A percentile compares a stretch with the other conserved stretches of the same genome.
These are phyloP conservation scores for Pyrenophora seminiperda DNA, from an alignment of 2,329 filamentous ascomycete genomes.

Conservation along the genomic window DNA sequence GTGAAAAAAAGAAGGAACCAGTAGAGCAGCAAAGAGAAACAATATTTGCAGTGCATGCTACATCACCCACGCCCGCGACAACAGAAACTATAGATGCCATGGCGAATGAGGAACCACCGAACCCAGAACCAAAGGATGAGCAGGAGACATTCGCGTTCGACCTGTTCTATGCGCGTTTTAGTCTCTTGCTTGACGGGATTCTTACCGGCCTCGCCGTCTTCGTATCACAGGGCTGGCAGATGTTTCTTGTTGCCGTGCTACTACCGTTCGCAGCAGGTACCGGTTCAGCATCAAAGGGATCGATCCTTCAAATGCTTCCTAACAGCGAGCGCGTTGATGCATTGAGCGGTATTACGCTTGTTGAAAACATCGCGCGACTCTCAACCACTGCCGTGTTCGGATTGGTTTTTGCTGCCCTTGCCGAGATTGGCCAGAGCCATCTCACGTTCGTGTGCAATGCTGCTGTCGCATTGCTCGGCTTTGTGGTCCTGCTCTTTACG, in stretches of 20 bases:
- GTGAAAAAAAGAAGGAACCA: constrained; percentile 1
- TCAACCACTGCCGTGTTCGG: constrained; percentile 69
- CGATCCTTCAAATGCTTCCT: constrained; percentile 73
- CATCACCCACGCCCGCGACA: constrained; percentile 33
- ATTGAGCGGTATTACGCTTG: constrained; percentile 69
- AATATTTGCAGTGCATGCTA: constrained; percentile 30
- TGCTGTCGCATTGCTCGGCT: constrained; percentile 60
- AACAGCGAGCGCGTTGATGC: constrained; percentile 67
- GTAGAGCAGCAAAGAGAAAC: constrained; percentile 16
- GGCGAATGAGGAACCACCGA: constrained; percentile 57
- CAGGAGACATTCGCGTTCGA: constrained; percentile 65
- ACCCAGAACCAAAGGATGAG: constrained; percentile 45
- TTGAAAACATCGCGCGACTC: constrained; percentile 71
- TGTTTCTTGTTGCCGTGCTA: constrained; percentile 68
- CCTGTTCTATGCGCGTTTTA: constrained; percentile 69
- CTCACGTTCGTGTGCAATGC: constrained; percentile 72
- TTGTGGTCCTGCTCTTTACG: constrained; percentile 53
- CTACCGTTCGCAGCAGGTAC: constrained; percentile 73
- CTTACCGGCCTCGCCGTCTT: constrained; percentile 68
- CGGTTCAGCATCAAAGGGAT: constrained; percentile 71
- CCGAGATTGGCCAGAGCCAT: constrained; percentile 63
- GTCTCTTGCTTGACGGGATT: constrained; percentile 66
- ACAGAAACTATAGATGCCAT: constrained; percentile 53
- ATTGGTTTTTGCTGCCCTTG: constrained; percentile 67
- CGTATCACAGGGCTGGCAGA: constrained; percentile 68